A percentile compares a stretch with the other conserved stretches of the same genome.
Evolutionary conservation across 495 filamentous ascomycete genomes (phyloP).

Genomic region (Thozetella sp.): DNA sequence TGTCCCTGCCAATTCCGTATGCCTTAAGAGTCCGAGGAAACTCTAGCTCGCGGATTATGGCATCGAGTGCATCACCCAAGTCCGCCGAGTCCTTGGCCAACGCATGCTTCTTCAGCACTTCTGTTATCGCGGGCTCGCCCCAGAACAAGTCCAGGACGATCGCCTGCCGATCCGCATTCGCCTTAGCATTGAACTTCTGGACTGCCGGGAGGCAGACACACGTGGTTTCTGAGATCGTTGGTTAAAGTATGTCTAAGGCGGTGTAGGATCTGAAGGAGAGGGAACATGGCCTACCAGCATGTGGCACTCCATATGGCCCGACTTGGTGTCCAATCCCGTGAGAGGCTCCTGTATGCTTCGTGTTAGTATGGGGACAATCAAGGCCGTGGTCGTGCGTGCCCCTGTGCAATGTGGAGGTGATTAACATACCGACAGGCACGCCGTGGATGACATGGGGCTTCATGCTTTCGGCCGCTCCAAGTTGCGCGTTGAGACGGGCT

Average conservation of each 20-base stretch:
- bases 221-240: conserved; percentile 47
- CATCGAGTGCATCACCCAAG: conserved; percentile 30
- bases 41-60: conserved; percentile 25
- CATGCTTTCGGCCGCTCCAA: conserved; percentile 21
- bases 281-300: conserved; percentile 41
- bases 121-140: conserved; percentile 37
- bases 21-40: conserved; percentile 45
- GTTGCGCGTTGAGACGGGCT: conserved; percentile 41
- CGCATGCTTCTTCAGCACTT: conserved; percentile 40
- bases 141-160: conserved; percentile 49
- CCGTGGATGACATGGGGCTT: conserved; percentile 27
- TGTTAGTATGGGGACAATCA: too few species aligned
- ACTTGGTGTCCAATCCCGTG: conserved; percentile 72
- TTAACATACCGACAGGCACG: conserved; percentile 28
- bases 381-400: too few species aligned
- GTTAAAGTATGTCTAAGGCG: not conserved
- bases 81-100: conserved; percentile 34
- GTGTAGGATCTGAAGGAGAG: too few species aligned
- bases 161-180: conserved; percentile 41
- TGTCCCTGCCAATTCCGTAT: conserved; percentile 53
- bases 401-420: not conserved
- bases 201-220: conserved; percentile 66
- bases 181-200: conserved; percentile 53
- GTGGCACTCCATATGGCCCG: conserved; percentile 63
- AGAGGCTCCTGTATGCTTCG: conserved; percentile 33